Conservation (phyloP, 768 basidiomycete genomes). For the Lentinula edodes region DNA sequence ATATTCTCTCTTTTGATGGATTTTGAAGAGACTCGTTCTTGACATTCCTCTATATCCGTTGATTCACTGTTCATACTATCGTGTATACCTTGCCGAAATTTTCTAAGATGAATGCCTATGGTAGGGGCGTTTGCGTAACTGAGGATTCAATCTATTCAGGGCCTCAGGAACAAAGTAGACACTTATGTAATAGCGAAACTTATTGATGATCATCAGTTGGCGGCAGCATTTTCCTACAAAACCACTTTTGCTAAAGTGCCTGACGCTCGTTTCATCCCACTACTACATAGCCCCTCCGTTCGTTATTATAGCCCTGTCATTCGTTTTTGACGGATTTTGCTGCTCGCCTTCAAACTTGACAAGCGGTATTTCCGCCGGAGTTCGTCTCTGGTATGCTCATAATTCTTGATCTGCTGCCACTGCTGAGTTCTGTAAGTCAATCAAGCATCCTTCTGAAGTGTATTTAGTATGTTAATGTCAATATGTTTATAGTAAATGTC, state of each 20-base stretch:
- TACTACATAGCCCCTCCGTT: background rate
- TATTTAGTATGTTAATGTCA: background rate
- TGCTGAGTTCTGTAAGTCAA: background rate
- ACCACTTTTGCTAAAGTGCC: background rate
- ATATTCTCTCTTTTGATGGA: constrained; percentile 1
- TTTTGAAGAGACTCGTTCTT: constrained; percentile 5
- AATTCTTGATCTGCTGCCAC: background rate
- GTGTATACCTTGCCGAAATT: background rate
- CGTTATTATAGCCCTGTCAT: background rate
- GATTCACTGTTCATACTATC: constrained; percentile 6
- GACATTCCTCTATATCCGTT: constrained; percentile 5
- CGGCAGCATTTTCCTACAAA: background rate
- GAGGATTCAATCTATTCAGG: background rate
- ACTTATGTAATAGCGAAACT: background rate
- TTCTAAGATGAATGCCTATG: background rate
- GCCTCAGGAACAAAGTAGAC: background rate
- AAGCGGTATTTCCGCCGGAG: background rate
- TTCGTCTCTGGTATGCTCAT: background rate
- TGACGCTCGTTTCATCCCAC: background rate
- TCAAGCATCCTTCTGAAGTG: background rate
- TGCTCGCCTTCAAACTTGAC: background rate
- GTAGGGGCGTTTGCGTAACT: background rate
- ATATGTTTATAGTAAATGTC: background rate
- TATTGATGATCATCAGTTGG: background rate
- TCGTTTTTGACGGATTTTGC: background rate